Percentiles rank a stretch among this genome's conserved stretches.
These are phyloP conservation scores for Penicillium sp. DNA, from an alignment of 2,329 filamentous ascomycete genomes.

Conservation along the genomic window DNA sequence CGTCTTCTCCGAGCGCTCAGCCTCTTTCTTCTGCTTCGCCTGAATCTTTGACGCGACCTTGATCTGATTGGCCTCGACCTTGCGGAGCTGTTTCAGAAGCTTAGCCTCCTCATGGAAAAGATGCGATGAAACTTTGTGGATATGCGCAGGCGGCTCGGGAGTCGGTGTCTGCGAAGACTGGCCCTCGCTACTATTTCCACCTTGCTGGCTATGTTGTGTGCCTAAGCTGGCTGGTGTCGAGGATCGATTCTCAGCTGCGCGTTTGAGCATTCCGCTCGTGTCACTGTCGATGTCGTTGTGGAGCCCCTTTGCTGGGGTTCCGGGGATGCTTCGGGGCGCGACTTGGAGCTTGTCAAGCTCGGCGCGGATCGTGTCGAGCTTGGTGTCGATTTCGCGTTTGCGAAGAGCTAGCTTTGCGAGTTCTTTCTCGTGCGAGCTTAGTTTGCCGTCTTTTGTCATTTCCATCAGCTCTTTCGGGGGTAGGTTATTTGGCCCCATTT, in stretches of 20 bases:
- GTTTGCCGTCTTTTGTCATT: constrained; percentile 31
- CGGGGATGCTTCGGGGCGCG: constrained; percentile 6
- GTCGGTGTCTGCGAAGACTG: constrained; percentile 12
- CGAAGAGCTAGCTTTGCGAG: constrained; percentile 43
- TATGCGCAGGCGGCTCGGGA: constrained; percentile 20
- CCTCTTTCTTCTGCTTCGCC: constrained; percentile 36
- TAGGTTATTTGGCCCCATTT: constrained; percentile 21
- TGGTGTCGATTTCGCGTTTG: constrained; percentile 39
- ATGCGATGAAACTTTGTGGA: constrained; percentile 30
- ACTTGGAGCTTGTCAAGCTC: constrained; percentile 33
- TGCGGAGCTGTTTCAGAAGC: constrained; percentile 39
- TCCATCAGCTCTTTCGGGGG: constrained; percentile 26
- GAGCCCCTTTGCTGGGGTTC: constrained; percentile 9
- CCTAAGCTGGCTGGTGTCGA: constrained; percentile 9
- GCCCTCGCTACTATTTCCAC: constrained; percentile 16
- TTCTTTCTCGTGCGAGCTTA: constrained; percentile 43
- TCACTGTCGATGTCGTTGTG: constrained; percentile 20
- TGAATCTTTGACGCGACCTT: constrained; percentile 43
- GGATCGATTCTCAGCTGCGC: constrained; percentile 18
- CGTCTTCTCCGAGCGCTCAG: constrained; percentile 44
- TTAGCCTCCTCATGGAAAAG: constrained; percentile 37
- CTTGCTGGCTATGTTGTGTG: constrained; percentile 6
- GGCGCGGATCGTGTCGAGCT: constrained; percentile 36
- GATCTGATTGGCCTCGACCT: constrained; percentile 42
- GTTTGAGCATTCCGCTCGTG: constrained; percentile 17